phyloP scores from a whole-genome alignment of 202 grass and related monocot species.

The Panicum virgatum region DNA sequence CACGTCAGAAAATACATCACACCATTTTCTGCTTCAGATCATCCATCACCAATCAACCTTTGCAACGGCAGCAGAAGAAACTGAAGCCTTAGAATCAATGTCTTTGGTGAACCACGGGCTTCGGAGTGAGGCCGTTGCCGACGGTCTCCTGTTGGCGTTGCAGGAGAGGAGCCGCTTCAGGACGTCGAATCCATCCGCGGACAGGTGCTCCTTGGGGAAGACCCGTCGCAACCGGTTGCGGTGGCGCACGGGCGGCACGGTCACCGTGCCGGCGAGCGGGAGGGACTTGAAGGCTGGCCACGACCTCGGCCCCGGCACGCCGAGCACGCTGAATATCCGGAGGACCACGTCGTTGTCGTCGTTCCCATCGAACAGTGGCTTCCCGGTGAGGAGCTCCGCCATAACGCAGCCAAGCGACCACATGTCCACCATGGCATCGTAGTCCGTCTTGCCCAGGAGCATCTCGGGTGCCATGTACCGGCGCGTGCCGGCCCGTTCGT shows the following conservation, averaged over 20 bases:
- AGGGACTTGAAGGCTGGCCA: slow-evolving; percentile 7
- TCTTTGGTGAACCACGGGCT: slow-evolving; percentile 38
- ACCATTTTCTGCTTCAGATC: too few relatives aligned
- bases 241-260: neutral
- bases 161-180: slow-evolving; percentile 33
- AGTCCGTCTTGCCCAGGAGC: slow-evolving; percentile 24
- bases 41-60: too few relatives aligned
- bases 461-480: slow-evolving; percentile 38
- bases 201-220: neutral
- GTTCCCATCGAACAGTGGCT: neutral
- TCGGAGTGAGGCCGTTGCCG: slow-evolving; percentile 30
- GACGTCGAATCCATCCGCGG: slow-evolving; percentile 25
- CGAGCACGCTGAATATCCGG: slow-evolving; percentile 22
- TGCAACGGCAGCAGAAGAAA: neutral
- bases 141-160: slow-evolving; percentile 32
- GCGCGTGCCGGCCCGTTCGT: neutral
- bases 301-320: neutral
- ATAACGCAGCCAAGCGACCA: slow-evolving; percentile 35
- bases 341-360: neutral
- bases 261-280: neutral
- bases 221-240: neutral
- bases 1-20: too few relatives aligned
- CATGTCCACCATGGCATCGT: slow-evolving; percentile 24
- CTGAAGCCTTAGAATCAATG: neutral
- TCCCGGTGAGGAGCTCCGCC: slow-evolving; percentile 32